Conservation (phyloP, 192 early-diverging fungal species). For the Linnemannia schmuckeri region DNA sequence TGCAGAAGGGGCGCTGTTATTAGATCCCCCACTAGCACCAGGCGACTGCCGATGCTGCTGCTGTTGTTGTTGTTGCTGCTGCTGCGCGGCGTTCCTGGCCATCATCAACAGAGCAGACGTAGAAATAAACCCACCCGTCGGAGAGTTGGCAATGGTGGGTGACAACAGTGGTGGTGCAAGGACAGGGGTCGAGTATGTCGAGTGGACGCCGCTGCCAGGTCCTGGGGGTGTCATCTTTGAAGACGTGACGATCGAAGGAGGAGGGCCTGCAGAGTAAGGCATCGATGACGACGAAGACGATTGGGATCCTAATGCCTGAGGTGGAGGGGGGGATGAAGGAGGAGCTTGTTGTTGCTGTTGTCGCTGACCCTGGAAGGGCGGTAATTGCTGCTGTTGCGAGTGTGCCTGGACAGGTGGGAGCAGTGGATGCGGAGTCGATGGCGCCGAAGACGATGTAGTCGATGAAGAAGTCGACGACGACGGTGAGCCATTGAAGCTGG, state of each 20-base stretch:
- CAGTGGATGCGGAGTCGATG: not conserved
- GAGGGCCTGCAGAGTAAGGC: not conserved
- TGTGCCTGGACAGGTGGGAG: conserved; percentile 8
- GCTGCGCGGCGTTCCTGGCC: conserved; percentile 32
- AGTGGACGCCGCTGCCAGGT: not conserved
- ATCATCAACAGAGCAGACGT: conserved; percentile 40
- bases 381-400: not conserved
- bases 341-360: conserved; percentile 2
- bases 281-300: conserved; percentile 6
- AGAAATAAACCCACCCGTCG: conserved; percentile 37
- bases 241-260: not conserved
- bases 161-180: conserved; percentile 34
- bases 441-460: not conserved
- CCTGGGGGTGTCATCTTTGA: conserved; percentile 1
- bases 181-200: conserved; percentile 20
- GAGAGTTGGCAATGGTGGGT: conserved; percentile 29
- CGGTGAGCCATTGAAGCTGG: conserved; percentile 18
- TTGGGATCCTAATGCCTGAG: not conserved
- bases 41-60: not conserved
- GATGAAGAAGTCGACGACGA: conserved; percentile 6
- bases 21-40: not conserved
- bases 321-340: not conserved
- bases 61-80: not conserved
- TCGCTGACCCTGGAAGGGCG: not conserved
- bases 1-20: not conserved